Evolutionary conservation across 495 filamentous ascomycete genomes (phyloP), one percentile per base, ranked within the genome.

Genomic region (Xylaria scruposa): DNA sequence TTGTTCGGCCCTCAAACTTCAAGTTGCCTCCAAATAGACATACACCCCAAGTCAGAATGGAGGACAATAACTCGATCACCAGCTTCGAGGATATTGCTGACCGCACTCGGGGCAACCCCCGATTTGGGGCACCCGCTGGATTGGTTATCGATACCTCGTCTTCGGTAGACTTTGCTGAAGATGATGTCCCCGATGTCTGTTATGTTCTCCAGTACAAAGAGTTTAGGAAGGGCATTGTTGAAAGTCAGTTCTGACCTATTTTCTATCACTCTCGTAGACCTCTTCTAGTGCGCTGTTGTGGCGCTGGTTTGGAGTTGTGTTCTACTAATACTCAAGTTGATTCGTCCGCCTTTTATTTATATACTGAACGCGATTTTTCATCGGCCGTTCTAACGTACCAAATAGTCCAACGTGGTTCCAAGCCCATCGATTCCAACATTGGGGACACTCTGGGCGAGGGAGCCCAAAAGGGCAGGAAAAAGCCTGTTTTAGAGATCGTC

Each of bases 401-500:
- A 42, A 1, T 47, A 80, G 78, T 77, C 29, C 74, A 74, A 67
- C 74, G 76, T 42, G 78, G 79, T 70, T 36, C 73, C 13, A 75
- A 76, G 46, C 80, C 80, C 19, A 63, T 83, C 58, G 73, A 80
- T 21, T 53, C 74, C 44, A 44, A 74, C 5, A 26, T 76, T n/a
- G 67, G 70, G 33, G 62, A 73, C 15, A n/a, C 67, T 59, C 8
- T 38, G 24, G 68, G 67, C n/a, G 70, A 73, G 3, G n/a, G 19
- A n/a, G 7, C 19, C 33, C 49, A 17, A 24, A 58, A 58, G 47
- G 36, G 9, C 19, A 67, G 65, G 40, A 67, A 67, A 3, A 70
- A 67, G 26, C 75, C 76, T 13, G 75, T 83, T n/a, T 74, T 83
- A 58, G 81, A 81, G 69, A 81, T 83, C 56, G 56, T 75, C 29